Evolutionary conservation across 306 rosid species (phyloP), one percentile per base, ranked within the genome.

Genomic region (Glycine soja): DNA sequence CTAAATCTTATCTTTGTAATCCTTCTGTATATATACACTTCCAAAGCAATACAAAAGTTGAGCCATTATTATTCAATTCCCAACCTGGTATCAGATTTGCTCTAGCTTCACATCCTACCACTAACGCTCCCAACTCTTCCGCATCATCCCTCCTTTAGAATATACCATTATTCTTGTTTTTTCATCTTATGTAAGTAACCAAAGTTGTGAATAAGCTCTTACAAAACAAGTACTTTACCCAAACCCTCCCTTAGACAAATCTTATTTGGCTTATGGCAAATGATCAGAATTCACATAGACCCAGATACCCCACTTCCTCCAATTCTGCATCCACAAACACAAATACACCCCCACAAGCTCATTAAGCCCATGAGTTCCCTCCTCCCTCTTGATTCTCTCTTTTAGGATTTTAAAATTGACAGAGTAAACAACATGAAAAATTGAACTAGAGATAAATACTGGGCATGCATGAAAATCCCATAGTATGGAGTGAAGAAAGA

Each of bases 241-340:
- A 11, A 62, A 62, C 16, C 64, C 68, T 24, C 9, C 68, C 15
- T 10, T 5, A 32, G 16, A 62, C 16, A 30, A 61, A 11, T 47
- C 11, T 40, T 62, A 70, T 48, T 24, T 24, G 30, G 30, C 30
- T 24, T 24, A 24, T 24, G 30, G 71, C 46, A 54, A 24, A 82
- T 19, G 70, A 40, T 78, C 40, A 13, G 16, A 51, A 51, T 8
- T 51, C 83, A 74, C 68, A 79, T 9, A 58, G 34, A 61, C 32
- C 14, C 7, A 63, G 53, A 74, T 19, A 40, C 67, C 43, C 43
- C 43, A 61, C 10, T 10, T 59, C 15, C 67, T 61, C 67, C 43
- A 61, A 61, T 61, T 61, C 67, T 61, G 38, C 65, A 59, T 9
- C 16, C 43, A 30, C 43, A 61, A 30, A 24, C 14, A 3, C 14